Conservation (phyloP, 805 yeast genomes). For the Candida lessepsii region DNA sequence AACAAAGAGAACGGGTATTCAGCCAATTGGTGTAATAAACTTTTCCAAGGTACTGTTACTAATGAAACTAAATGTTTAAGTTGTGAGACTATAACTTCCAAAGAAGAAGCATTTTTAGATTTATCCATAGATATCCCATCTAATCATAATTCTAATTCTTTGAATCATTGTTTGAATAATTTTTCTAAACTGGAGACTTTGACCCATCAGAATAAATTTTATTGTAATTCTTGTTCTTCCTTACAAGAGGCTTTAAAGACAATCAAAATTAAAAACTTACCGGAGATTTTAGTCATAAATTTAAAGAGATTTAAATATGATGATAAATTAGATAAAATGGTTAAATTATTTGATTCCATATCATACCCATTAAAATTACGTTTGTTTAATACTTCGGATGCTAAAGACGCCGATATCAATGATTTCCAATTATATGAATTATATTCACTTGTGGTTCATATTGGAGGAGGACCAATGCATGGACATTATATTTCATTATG, state of each 20-base stretch:
- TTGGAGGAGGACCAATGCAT: constrained; percentile 97
- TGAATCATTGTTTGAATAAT: constrained; percentile 75
- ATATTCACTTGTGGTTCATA: constrained; percentile 84
- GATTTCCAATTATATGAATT: constrained; percentile 62
- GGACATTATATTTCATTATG: constrained; percentile 93
- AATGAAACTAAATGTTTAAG: constrained; percentile 87
- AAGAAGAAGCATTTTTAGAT: constrained; percentile 86
- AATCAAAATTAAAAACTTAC: constrained; percentile 74
- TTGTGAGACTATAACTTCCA: constrained; percentile 77
- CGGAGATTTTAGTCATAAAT: constrained; percentile 78
- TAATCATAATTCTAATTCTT: constrained; percentile 54
- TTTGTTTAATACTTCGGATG: constrained; percentile 62
- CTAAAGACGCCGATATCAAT: constrained; percentile 25
- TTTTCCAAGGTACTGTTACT: constrained; percentile 83
- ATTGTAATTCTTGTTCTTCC: constrained; percentile 86
- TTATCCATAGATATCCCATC: constrained; percentile 80
- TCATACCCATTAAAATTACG: constrained; percentile 73
- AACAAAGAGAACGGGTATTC: constrained; percentile 33
- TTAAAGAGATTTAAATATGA: constrained; percentile 90
- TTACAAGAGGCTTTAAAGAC: constrained; percentile 93
- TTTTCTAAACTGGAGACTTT: constrained; percentile 85
- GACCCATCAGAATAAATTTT: constrained; percentile 84
- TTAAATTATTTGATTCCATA: constrained; percentile 82
- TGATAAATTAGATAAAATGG: constrained; percentile 75
- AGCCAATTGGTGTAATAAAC: constrained; percentile 56